These are phyloP conservation scores for Suillus ampliporus DNA, from an alignment of 768 basidiomycete genomes.

Conservation along the genomic window DNA sequence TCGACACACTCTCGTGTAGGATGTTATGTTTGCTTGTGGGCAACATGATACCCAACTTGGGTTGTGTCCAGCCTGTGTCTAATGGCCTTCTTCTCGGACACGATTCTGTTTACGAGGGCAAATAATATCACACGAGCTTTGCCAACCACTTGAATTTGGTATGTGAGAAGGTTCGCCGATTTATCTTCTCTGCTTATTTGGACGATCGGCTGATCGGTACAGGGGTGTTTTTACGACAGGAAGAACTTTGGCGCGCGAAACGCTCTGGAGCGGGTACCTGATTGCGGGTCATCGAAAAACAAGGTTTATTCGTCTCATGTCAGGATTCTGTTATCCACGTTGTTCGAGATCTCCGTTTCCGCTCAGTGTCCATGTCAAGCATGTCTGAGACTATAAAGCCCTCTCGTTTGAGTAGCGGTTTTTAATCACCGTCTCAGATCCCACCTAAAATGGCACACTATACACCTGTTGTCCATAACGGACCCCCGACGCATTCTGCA, in stretches of 20 bases:
- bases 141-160: conserved; percentile 11
- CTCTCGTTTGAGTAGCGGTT: conserved; percentile 7
- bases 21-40: neutral
- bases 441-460: conserved; percentile 15
- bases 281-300: conserved; percentile 23
- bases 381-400: conserved; percentile 33
- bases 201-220: conserved; percentile 20
- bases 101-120: conserved; percentile 3
- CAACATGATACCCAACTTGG: neutral
- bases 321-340: conserved; percentile 34
- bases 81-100: neutral
- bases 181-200: conserved; percentile 20
- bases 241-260: conserved; percentile 22
- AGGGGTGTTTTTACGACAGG: conserved; percentile 19
- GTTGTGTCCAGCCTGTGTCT: neutral
- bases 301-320: conserved; percentile 38
- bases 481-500: conserved; percentile 36
- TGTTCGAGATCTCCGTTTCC: conserved; percentile 28
- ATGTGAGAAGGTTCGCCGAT: conserved; percentile 29
- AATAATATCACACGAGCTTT: conserved; percentile 23
- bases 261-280: conserved; percentile 31
- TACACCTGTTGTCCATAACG: conserved; percentile 23
- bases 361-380: conserved; percentile 19
- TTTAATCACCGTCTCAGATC: conserved; percentile 16
- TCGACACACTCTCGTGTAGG: neutral